A percentile compares a stretch with the other conserved stretches of the same genome.
Evolutionary conservation across 148 eudicot species (phyloP).

Genomic region (Selenicereus undatus): DNA sequence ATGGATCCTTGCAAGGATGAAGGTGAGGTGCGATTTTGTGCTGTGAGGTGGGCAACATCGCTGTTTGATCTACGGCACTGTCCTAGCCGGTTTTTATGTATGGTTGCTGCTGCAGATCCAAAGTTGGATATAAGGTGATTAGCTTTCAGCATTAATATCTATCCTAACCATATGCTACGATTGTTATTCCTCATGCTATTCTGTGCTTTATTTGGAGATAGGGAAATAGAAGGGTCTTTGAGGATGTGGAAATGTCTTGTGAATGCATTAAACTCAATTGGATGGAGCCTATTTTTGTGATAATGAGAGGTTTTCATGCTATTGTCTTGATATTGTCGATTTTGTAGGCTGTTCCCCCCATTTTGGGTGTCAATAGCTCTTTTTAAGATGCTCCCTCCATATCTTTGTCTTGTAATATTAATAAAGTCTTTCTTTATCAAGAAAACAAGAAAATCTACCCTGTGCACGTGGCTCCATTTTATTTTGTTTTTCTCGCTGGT

Average conservation of each 20-base stretch:
- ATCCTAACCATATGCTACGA: background rate
- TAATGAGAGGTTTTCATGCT: background rate
- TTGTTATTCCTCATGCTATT: background rate
- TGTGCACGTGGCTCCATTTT: background rate
- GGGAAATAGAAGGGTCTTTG: background rate
- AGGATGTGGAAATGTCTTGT: background rate
- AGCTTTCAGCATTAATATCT: constrained; percentile 16
- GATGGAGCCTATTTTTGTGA: background rate
- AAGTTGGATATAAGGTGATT: constrained; percentile 92
- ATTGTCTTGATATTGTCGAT: background rate
- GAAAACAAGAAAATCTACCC: too few species aligned
- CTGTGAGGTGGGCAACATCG: constrained; percentile 94
- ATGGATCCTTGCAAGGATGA: constrained; percentile 52
- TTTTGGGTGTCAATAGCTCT: background rate
- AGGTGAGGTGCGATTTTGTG: constrained; percentile 95
- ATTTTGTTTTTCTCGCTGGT: background rate
- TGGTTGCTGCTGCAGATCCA: constrained; percentile 87
- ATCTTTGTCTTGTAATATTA: background rate
- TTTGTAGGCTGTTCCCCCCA: background rate
- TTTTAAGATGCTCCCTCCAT: background rate
- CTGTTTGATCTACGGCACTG: constrained; percentile 80
- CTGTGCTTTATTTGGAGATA: background rate
- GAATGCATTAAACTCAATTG: background rate
- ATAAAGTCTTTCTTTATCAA: too few species aligned
- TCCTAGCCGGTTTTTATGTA: constrained; percentile 90